Conservation (phyloP, 148 eudicot species). For the Fagopyrum esculentum region DNA sequence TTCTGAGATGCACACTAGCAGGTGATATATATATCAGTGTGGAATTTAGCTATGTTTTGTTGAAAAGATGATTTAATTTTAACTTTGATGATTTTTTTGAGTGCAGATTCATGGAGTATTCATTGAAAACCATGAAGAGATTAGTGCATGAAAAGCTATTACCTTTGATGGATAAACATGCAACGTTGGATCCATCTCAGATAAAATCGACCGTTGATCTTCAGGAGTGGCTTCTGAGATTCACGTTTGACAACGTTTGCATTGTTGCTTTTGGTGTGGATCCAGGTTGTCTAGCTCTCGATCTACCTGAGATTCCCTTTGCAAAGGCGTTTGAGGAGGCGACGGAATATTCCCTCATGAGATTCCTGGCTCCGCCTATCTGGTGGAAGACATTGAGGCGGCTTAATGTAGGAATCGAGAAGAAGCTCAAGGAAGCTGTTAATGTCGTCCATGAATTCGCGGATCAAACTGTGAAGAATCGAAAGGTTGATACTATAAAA, state of each 20-base stretch:
- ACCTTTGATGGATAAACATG: constrained; percentile 30
- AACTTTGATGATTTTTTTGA: background rate
- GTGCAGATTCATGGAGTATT: constrained; percentile 30
- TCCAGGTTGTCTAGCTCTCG: constrained; percentile 37
- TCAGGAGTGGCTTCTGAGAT: constrained; percentile 49
- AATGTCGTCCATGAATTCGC: constrained; percentile 44
- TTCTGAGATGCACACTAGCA: constrained; percentile 52
- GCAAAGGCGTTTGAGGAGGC: constrained; percentile 60
- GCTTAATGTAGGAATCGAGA: constrained; percentile 31
- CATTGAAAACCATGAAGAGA: constrained; percentile 31
- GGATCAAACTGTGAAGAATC: constrained; percentile 41
- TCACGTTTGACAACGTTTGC: constrained; percentile 55
- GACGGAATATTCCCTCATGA: constrained; percentile 39
- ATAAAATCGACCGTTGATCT: constrained; percentile 26
- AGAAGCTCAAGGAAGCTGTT: constrained; percentile 28
- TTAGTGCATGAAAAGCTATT: constrained; percentile 45
- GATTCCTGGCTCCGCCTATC: constrained; percentile 40
- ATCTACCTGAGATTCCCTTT: constrained; percentile 42
- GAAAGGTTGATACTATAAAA: constrained; percentile 26
- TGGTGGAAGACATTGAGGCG: constrained; percentile 42
- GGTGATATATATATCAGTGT: too few species aligned
- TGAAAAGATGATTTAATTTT: background rate
- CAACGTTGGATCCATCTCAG: constrained; percentile 9
- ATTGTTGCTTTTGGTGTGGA: constrained; percentile 50
- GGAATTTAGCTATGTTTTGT: background rate